Percentiles rank a stretch among this genome's conserved stretches.
phyloP scores from a whole-genome alignment of 345 rosid species.

The Populus pruinosa region DNA sequence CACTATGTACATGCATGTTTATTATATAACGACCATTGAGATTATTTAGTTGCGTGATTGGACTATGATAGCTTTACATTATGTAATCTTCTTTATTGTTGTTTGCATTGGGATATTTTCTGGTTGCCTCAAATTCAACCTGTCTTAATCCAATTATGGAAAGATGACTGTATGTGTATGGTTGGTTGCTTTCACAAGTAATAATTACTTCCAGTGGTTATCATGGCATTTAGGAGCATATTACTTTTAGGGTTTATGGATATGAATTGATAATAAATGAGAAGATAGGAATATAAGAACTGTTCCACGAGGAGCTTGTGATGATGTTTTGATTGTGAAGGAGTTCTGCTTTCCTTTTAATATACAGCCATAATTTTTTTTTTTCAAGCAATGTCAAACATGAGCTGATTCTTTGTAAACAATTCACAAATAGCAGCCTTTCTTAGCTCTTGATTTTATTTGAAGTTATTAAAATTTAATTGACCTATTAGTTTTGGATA shows the following conservation, averaged over 20 bases:
- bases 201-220: neutral
- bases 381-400: neutral
- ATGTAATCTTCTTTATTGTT: neutral
- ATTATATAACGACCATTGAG: neutral
- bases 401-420: neutral
- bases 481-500: neutral
- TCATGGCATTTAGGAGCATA: neutral
- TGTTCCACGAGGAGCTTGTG: neutral
- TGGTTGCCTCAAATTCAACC: neutral
- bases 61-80: neutral
- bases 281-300: neutral
- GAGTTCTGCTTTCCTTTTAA: neutral
- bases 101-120: neutral
- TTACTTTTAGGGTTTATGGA: neutral
- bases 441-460: neutral
- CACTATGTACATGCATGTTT: neutral
- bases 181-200: neutral
- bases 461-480: neutral
- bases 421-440: neutral
- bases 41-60: neutral
- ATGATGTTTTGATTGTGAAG: neutral
- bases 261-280: neutral
- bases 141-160: neutral
- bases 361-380: neutral
- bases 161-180: neutral